Percentiles rank a stretch among this genome's conserved stretches.
phyloP scores from a whole-genome alignment of 306 rosid genomes.

The Calophaca sinica region DNA sequence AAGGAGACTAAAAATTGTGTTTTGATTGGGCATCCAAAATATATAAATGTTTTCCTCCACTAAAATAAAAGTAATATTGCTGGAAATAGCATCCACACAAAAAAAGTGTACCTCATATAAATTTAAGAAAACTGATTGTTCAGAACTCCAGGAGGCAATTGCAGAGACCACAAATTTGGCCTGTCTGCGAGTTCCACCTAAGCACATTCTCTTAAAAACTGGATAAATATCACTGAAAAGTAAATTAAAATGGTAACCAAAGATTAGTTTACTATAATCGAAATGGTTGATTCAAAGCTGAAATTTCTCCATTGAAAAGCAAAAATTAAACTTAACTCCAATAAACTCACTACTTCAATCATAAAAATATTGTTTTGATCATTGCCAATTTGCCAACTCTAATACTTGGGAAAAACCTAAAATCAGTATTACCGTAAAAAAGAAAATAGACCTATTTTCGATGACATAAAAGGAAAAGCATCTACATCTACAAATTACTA shows the following conservation, averaged over 20 bases:
- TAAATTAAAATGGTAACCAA: slow-evolving; percentile 33
- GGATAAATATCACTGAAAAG: slow-evolving; percentile 76
- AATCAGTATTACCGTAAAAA: slow-evolving; percentile 6
- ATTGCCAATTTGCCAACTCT: background rate
- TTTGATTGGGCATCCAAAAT: slow-evolving; percentile 7
- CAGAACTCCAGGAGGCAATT: slow-evolving; percentile 67
- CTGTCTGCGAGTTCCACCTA: slow-evolving; percentile 79
- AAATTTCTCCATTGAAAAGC: slow-evolving; percentile 31
- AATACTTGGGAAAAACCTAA: slow-evolving; percentile 4
- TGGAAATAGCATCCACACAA: slow-evolving; percentile 21
- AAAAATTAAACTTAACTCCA: slow-evolving; percentile 9
- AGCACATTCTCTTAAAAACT: slow-evolving; percentile 64
- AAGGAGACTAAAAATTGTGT: background rate
- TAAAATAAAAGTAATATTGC: slow-evolving; percentile 22
- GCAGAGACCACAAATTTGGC: slow-evolving; percentile 82
- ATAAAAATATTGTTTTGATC: background rate
- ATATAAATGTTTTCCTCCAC: slow-evolving; percentile 13
- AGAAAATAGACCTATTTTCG: background rate
- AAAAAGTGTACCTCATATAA: slow-evolving; percentile 69
- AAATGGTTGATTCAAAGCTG: slow-evolving; percentile 8
- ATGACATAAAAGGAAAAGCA: background rate
- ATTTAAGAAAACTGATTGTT: slow-evolving; percentile 55
- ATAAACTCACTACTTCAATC: background rate
- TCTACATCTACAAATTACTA: slow-evolving; percentile 22
- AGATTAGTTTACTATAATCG: slow-evolving; percentile 16